Base-by-base conservation (phyloP, 768 basidiomycete genomes). In the Psilocybe cubensis region DNA sequence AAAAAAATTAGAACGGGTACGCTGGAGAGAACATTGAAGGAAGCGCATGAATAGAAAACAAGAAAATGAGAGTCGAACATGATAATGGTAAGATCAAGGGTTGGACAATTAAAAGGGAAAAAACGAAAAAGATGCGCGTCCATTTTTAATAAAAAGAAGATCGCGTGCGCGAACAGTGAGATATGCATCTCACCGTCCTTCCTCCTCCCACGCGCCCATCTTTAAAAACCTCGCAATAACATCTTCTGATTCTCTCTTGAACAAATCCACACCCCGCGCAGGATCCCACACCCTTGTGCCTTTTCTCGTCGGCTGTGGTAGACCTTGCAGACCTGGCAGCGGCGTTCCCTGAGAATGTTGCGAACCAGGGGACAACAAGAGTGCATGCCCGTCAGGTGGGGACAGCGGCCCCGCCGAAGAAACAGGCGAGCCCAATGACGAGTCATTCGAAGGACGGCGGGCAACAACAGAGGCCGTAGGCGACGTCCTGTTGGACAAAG, bases 231-330 rank as follows among this genome's bases (percentile, higher is more conserved):
- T 79, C 9, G 89, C 84, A 25, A 96, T 78, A 23, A 94, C 92
- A 64, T 95, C 90, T 70, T 96, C 93, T 2, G 92, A 94, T 12
- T 89, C 89, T 50, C 84, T 84, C 71, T 94, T 95, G 74, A 95
- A 94, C 38, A 90, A 65, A 57, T 96, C 94, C 2, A 95, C 86
- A 42, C 88, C 89, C 20, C 93, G 86, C 9, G 87, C 86, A 17
- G 94, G 94, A 68, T 95, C 93, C 86, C 90, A 96, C 4, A 90
- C 87, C 20, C 92, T 82, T 2, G 80, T 82, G 20, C 80, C 78
- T 63, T 81, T 84, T 47, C 75, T 71, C 33, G 68, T 49, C 2
- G 78, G 70, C 12, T 61, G 59, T 9, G 69, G 53, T 12, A 56
- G 51, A 7, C 42, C 42, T 21, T 10, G 6, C 42, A 18, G 8